These are phyloP conservation scores for Globisporangium echinulatum DNA, from an alignment of 352 stramenopile species.

Conservation along the genomic window DNA sequence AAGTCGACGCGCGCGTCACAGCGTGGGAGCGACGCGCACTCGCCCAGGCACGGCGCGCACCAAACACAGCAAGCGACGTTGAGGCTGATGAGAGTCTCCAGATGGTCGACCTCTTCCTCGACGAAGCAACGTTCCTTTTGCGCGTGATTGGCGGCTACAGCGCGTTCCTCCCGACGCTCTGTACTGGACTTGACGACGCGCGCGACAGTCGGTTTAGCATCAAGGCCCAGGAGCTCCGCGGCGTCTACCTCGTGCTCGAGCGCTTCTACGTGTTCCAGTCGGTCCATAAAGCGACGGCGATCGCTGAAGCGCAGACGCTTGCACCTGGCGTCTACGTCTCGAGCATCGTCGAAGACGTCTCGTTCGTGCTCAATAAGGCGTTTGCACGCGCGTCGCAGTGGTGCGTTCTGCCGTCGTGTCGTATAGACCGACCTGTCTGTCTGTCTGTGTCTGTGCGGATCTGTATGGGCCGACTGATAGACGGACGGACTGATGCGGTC, in stretches of 20 bases:
- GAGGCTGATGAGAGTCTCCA: constrained; percentile 82
- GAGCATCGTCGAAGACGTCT: constrained; percentile 79
- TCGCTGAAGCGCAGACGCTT: constrained; percentile 72
- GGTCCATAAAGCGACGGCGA: constrained; percentile 76
- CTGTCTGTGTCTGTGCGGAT: too few relatives aligned
- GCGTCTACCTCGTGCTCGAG: constrained; percentile 76
- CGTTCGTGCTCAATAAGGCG: constrained; percentile 81
- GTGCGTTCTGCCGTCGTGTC: constrained; percentile 17
- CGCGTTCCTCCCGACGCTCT: constrained; percentile 46
- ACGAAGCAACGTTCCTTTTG: constrained; percentile 75
- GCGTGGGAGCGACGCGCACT: constrained; percentile 75
- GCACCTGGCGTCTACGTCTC: constrained; percentile 62
- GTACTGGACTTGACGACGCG: constrained; percentile 34
- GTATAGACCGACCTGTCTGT: not conserved
- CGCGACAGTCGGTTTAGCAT: constrained; percentile 29
- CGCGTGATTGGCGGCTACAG: constrained; percentile 67
- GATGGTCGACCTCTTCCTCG: constrained; percentile 81
- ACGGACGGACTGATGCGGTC: not conserved
- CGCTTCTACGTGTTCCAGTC: constrained; percentile 85
- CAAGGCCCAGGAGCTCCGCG: constrained; percentile 73
- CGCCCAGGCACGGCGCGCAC: constrained; percentile 39
- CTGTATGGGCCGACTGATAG: too few relatives aligned
- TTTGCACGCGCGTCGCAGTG: constrained; percentile 73
- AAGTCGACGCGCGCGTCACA: constrained; percentile 56
- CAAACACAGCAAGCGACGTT: constrained; percentile 19